These are phyloP conservation scores for Astragalus membranaceus DNA, from an alignment of 306 rosid species.

Conservation along the genomic window DNA sequence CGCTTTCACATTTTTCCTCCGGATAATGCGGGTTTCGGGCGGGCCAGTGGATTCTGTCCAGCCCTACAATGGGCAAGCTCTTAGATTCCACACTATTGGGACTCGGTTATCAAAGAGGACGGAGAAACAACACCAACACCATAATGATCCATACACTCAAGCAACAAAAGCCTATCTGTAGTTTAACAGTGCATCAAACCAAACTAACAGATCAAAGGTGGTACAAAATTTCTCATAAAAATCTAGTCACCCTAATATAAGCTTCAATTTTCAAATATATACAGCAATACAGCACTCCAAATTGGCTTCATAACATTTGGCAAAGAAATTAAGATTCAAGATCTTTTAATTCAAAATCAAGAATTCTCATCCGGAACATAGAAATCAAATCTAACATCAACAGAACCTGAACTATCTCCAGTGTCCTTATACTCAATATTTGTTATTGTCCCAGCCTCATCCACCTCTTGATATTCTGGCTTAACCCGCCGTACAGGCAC, in stretches of 20 bases:
- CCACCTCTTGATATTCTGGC: conserved; percentile 74
- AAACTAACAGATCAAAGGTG: conserved; percentile 13
- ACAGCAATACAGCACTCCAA: conserved; percentile 12
- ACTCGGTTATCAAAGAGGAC: too few species aligned
- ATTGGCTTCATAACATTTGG: conserved; percentile 15
- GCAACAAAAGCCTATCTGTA: conserved; percentile 1
- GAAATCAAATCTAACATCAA: conserved; percentile 48
- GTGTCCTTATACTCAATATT: conserved; percentile 85
- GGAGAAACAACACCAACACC: background rate
- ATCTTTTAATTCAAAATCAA: conserved; percentile 16
- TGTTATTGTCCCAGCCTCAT: conserved; percentile 69
- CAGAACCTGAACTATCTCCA: conserved; percentile 68
- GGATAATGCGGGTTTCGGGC: too few species aligned
- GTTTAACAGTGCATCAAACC: conserved; percentile 13
- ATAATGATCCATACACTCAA: conserved; percentile 11
- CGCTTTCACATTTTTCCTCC: too few species aligned
- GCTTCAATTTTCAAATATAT: conserved; percentile 28
- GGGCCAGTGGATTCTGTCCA: too few species aligned
- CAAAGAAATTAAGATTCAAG: conserved; percentile 12
- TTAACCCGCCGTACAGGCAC: conserved; percentile 94
- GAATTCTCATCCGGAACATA: conserved; percentile 38
- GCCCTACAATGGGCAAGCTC: too few species aligned
- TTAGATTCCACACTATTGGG: too few species aligned
- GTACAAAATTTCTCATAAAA: conserved; percentile 23
- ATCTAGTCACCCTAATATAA: conserved; percentile 16